Percentiles rank a stretch among this genome's conserved stretches.
phyloP scores from a whole-genome alignment of 2,329 filamentous ascomycete genomes.

The Fusarium chaquense region DNA sequence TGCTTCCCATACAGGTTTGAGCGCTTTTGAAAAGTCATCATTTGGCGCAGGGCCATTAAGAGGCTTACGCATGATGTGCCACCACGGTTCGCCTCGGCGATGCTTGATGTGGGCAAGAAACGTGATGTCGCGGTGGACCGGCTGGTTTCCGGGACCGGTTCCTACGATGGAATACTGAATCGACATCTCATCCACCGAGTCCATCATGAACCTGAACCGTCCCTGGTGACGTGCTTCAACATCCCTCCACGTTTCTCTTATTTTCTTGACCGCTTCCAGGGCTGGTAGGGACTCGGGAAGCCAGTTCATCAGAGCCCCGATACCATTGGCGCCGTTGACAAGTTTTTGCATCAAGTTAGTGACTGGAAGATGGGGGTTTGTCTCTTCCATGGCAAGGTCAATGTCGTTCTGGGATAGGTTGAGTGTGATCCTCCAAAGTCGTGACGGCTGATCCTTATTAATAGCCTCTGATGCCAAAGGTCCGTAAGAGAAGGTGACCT shows the following conservation, averaged over 20 bases:
- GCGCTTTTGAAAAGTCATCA: constrained; percentile 54
- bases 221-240: constrained; percentile 59
- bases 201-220: constrained; percentile 63
- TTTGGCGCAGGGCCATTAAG: constrained; percentile 23
- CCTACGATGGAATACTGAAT: constrained; percentile 64
- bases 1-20: constrained; percentile 61
- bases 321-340: constrained; percentile 67
- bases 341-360: constrained; percentile 68
- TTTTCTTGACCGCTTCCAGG: constrained; percentile 69
- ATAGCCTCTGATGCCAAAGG: constrained; percentile 37
- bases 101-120: constrained; percentile 65
- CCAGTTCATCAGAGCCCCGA: constrained; percentile 64
- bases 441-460: constrained; percentile 12
- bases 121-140: constrained; percentile 54
- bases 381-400: constrained; percentile 68
- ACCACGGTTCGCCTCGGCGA: constrained; percentile 63
- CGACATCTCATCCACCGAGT: constrained; percentile 68
- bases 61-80: constrained; percentile 61
- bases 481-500: constrained; percentile 77
- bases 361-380: constrained; percentile 76
- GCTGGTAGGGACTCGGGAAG: constrained; percentile 73
- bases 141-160: constrained; percentile 40
- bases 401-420: constrained; percentile 68
- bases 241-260: constrained; percentile 68
- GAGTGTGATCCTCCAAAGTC: constrained; percentile 66